Evolutionary conservation across 2,329 filamentous ascomycete genomes (phyloP).

Genomic region (Biscogniauxia marginata): DNA sequence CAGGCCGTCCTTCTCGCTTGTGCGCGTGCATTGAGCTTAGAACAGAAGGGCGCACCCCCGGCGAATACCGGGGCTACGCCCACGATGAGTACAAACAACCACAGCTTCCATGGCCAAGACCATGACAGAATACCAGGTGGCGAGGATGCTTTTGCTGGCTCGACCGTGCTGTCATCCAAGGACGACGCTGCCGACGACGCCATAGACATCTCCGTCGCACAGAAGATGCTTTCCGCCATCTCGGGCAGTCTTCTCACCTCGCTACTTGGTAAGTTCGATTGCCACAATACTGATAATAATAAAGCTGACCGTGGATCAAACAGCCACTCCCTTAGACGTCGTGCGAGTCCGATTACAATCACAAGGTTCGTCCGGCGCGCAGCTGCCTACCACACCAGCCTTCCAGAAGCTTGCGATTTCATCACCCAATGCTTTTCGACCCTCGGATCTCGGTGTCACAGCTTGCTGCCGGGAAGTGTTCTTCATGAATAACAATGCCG

Average conservation of each 20-base stretch:
- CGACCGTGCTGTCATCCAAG: slow-evolving; percentile 33
- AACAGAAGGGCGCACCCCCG: slow-evolving; percentile 24
- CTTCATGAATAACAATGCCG: slow-evolving; percentile 83
- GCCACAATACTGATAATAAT: slow-evolving; percentile 5
- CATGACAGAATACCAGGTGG: slow-evolving; percentile 37
- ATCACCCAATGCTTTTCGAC: slow-evolving; percentile 67
- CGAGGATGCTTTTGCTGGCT: slow-evolving; percentile 35
- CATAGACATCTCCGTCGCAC: slow-evolving; percentile 72
- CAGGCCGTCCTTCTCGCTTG: not conserved
- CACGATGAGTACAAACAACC: slow-evolving; percentile 23
- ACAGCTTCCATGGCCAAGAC: slow-evolving; percentile 33
- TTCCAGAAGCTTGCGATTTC: slow-evolving; percentile 56
- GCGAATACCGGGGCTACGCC: slow-evolving; percentile 25
- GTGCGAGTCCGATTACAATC: slow-evolving; percentile 94
- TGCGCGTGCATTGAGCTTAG: not conserved
- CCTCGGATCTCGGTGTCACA: slow-evolving; percentile 81
- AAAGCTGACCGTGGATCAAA: slow-evolving; percentile 12
- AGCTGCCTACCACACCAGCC: slow-evolving; percentile 50
- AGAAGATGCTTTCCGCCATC: slow-evolving; percentile 95
- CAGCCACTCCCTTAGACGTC: slow-evolving; percentile 93
- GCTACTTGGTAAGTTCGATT: slow-evolving; percentile 66
- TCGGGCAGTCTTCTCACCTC: slow-evolving; percentile 88
- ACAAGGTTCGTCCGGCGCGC: slow-evolving; percentile 52
- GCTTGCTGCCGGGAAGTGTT: slow-evolving; percentile 97
- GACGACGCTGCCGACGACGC: slow-evolving; percentile 42